These are phyloP conservation scores for Omphalotus olearius DNA, from an alignment of 1,284 basidiomycete species.

Conservation along the genomic window DNA sequence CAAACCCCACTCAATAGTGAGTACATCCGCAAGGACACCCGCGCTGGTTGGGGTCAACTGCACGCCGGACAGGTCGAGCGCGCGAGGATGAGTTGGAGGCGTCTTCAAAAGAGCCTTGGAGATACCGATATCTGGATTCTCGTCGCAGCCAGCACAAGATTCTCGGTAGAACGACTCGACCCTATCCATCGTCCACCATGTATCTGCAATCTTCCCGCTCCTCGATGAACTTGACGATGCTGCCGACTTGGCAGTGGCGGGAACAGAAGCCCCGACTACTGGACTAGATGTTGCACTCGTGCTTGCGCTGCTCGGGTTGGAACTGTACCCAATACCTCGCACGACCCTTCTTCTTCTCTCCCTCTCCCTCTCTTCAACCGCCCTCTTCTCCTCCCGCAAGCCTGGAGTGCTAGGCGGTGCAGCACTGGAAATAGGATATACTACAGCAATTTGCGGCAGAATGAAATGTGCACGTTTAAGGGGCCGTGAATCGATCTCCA, in stretches of 20 bases:
- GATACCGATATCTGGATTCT: constrained; percentile 62
- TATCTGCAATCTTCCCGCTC: constrained; percentile 34
- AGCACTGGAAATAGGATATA: constrained; percentile 80
- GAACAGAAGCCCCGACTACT: not conserved
- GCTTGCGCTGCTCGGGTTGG: constrained; percentile 18
- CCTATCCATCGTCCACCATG: constrained; percentile 79
- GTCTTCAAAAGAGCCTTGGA: constrained; percentile 71
- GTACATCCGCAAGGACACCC: constrained; percentile 82
- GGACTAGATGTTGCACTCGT: constrained; percentile 19
- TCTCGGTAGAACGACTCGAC: constrained; percentile 80
- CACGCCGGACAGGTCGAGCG: constrained; percentile 75
- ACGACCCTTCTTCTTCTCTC: constrained; percentile 62
- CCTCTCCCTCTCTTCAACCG: constrained; percentile 61
- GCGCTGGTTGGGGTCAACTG: constrained; percentile 69
- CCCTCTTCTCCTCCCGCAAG: constrained; percentile 70
- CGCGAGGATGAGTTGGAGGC: constrained; percentile 53
- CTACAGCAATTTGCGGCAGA: constrained; percentile 73
- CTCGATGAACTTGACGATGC: constrained; percentile 3
- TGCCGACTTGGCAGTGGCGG: not conserved
- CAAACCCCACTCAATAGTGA: constrained; percentile 87
- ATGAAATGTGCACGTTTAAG: constrained; percentile 86
- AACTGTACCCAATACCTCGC: constrained; percentile 39
- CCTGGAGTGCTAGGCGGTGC: constrained; percentile 76
- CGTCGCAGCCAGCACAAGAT: constrained; percentile 75
- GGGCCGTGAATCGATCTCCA: no score